Evolutionary conservation across 1,139 yeast genomes (phyloP).

Genomic region (Taphrina pruni): DNA sequence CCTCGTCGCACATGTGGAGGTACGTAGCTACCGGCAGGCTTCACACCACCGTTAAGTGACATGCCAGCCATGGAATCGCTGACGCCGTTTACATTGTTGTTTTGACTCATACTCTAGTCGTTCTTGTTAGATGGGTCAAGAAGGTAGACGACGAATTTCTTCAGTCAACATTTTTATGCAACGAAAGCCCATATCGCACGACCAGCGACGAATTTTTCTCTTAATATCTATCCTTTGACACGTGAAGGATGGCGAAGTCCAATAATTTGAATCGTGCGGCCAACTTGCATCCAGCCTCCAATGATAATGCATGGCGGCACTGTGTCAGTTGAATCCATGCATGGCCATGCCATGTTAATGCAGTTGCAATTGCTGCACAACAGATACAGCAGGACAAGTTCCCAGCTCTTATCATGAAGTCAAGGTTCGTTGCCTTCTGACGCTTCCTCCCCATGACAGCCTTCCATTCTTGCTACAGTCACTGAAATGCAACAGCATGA

Average conservation of each 20-base stretch:
- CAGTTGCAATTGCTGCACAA: too few species aligned
- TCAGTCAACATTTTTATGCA: slow-evolving; percentile 4
- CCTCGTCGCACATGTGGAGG: slow-evolving; percentile 40
- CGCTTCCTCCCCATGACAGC: too few species aligned
- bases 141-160: not conserved
- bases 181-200: slow-evolving; percentile 16
- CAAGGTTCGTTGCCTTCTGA: too few species aligned
- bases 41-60: slow-evolving; percentile 35
- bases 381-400: too few species aligned
- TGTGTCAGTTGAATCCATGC: too few species aligned
- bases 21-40: slow-evolving; percentile 35
- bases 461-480: too few species aligned
- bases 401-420: too few species aligned
- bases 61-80: slow-evolving; percentile 38
- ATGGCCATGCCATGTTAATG: too few species aligned
- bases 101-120: slow-evolving; percentile 33
- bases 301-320: too few species aligned
- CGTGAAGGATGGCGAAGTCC: slow-evolving; percentile 2
- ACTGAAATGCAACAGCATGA: too few species aligned
- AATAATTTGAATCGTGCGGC: not conserved
- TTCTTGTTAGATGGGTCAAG: slow-evolving; percentile 4
- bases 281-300: too few species aligned
- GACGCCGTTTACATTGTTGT: slow-evolving; percentile 40
- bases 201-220: slow-evolving; percentile 14
- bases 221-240: not conserved